Conservation (phyloP, 495 filamentous ascomycete species). For the Penicillium turbatum region DNA sequence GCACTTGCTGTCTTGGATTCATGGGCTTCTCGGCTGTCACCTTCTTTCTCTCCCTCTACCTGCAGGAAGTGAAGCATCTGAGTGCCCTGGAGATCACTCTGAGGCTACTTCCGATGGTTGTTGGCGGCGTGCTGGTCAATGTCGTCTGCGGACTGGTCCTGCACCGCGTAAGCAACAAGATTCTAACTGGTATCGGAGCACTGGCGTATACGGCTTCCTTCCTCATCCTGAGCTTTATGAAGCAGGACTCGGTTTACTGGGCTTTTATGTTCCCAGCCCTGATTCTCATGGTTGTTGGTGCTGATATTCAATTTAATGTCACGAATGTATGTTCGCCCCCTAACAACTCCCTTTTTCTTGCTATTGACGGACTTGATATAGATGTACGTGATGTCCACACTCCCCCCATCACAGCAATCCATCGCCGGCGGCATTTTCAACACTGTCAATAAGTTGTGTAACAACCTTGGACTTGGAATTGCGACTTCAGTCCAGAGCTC, state of each 20-base stretch:
- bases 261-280: conserved; percentile 48
- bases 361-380: conserved; percentile 4
- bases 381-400: conserved; percentile 41
- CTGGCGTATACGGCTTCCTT: conserved; percentile 45
- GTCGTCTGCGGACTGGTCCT: conserved; percentile 51
- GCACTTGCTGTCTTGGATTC: conserved; percentile 33
- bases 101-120: conserved; percentile 52
- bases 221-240: conserved; percentile 49
- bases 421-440: conserved; percentile 39
- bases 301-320: conserved; percentile 59
- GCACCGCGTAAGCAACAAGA: conserved; percentile 48
- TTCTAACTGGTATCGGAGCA: conserved; percentile 43
- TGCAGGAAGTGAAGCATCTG: conserved; percentile 40
- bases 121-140: conserved; percentile 51
- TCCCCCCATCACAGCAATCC: conserved; percentile 32
- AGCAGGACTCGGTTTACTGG: conserved; percentile 53
- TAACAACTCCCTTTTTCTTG: not conserved
- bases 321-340: conserved; percentile 44
- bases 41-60: conserved; percentile 40
- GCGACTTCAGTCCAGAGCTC: conserved; percentile 28
- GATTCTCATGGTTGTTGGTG: conserved; percentile 48
- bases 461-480: conserved; percentile 31
- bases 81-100: conserved; percentile 46
- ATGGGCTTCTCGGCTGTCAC: conserved; percentile 32
- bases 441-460: conserved; percentile 33